Percentiles rank a stretch among this genome's conserved stretches.
Evolutionary conservation across 176 grass and related monocot species (phyloP).

Genomic region (Leersia perrieri): DNA sequence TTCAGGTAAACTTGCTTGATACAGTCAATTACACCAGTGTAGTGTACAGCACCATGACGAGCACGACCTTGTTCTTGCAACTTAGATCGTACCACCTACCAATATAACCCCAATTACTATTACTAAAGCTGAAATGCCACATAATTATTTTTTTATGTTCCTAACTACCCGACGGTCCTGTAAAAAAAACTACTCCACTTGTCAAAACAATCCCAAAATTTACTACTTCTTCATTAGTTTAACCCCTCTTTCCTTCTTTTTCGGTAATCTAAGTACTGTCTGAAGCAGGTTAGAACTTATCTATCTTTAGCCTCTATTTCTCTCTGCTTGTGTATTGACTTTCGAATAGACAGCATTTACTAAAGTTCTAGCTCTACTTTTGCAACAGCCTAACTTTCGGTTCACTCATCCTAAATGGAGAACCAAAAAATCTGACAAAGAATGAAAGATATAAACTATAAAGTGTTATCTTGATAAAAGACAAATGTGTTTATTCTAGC

Average conservation of each 20-base stretch:
- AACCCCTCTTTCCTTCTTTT: not conserved
- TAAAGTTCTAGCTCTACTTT: not conserved
- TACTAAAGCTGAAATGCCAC: not conserved
- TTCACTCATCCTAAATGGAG: not conserved
- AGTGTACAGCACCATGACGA: conserved; percentile 39
- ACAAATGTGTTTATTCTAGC: not conserved
- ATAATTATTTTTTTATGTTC: not conserved
- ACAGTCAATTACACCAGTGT: conserved; percentile 63
- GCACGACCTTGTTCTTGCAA: conserved; percentile 77
- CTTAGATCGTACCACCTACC: conserved; percentile 73
- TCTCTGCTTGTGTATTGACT: not conserved
- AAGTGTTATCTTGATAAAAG: not conserved
- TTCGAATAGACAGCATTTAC: not conserved
- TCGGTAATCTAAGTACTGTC: not conserved
- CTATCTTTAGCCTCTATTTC: not conserved
- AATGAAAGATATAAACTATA: not conserved
- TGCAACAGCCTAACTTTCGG: not conserved
- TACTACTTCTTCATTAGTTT: not conserved
- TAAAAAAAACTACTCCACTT: no score
- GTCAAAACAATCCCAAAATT: not conserved
- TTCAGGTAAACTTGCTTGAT: conserved; percentile 60
- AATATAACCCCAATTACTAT: conserved; percentile 26
- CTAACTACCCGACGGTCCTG: not conserved
- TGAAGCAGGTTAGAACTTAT: not conserved
- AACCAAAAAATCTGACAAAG: not conserved